Evolutionary conservation across 2,329 filamentous ascomycete species (phyloP).

Genomic region (Trichoderma guizhouense): DNA sequence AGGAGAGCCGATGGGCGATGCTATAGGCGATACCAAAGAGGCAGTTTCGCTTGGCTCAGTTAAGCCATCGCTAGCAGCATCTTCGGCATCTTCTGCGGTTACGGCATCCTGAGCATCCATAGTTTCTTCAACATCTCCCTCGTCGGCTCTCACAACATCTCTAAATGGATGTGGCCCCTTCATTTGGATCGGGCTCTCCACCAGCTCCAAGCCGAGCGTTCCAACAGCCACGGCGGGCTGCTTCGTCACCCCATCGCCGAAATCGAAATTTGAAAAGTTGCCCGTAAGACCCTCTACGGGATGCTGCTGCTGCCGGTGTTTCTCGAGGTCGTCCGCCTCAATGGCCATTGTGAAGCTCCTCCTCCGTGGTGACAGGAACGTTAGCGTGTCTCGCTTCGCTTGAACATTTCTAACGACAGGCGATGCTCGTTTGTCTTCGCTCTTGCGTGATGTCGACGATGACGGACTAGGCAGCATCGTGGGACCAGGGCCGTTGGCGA

Average conservation of each 20-base stretch:
- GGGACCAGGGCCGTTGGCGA: constrained; percentile 25
- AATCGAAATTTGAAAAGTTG: constrained; percentile 39
- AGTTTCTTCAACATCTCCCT: not conserved
- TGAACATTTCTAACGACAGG: constrained; percentile 47
- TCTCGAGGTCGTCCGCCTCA: constrained; percentile 23
- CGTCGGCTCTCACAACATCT: not conserved
- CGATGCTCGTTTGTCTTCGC: constrained; percentile 40
- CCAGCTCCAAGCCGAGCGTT: constrained; percentile 12
- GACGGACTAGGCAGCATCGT: constrained; percentile 43
- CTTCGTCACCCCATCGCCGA: constrained; percentile 32
- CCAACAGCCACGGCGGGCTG: constrained; percentile 13
- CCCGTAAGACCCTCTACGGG: constrained; percentile 35
- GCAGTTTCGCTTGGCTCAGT: not conserved
- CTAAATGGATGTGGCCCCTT: constrained; percentile 9
- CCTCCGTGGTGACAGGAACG: constrained; percentile 43
- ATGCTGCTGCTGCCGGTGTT: constrained; percentile 23
- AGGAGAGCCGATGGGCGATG: not conserved
- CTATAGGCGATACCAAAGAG: not conserved
- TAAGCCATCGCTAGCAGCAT: not conserved
- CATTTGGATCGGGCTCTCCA: constrained; percentile 18
- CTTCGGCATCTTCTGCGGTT: not conserved
- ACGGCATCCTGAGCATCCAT: not conserved
- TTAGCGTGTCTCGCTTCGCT: constrained; percentile 51
- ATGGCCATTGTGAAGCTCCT: constrained; percentile 46
- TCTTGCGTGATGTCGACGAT: constrained; percentile 37